Conservation (phyloP, 371 early-diverging fungal species). For the Capillidium heterosporum region DNA sequence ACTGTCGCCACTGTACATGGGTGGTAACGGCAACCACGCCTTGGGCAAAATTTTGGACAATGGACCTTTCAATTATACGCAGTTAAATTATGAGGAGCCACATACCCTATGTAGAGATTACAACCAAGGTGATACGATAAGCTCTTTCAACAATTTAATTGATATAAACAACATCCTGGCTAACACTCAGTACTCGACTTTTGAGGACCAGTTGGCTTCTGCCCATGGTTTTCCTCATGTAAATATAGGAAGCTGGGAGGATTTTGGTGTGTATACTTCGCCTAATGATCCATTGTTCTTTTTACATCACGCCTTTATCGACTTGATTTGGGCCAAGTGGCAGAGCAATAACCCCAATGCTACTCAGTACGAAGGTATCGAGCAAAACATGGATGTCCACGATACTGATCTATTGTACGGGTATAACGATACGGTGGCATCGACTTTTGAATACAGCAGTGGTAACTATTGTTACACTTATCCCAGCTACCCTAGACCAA, state of each 20-base stretch:
- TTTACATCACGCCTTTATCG: slow-evolving; percentile 30
- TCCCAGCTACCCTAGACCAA: too few species aligned
- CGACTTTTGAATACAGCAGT: too few species aligned
- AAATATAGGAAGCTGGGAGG: background rate
- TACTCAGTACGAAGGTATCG: too few species aligned
- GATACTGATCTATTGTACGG: too few species aligned
- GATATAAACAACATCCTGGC: background rate
- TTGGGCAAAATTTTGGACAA: background rate
- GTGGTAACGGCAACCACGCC: slow-evolving; percentile 8
- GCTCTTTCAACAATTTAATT: background rate
- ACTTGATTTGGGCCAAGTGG: slow-evolving; percentile 25
- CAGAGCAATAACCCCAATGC: slow-evolving; percentile 7
- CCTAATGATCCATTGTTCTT: slow-evolving; percentile 23
- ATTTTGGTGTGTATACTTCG: background rate
- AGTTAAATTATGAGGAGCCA: background rate
- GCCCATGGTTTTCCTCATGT: background rate
- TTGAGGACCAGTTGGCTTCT: background rate
- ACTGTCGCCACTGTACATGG: slow-evolving; percentile 4
- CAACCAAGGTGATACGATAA: background rate
- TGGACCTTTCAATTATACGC: background rate
- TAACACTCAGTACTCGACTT: background rate
- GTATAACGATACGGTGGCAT: too few species aligned
- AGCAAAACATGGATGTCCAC: too few species aligned
- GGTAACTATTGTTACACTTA: too few species aligned
- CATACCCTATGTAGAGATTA: background rate